These are phyloP conservation scores for Quercus rubra DNA, from an alignment of 306 rosid species.

Conservation along the genomic window DNA sequence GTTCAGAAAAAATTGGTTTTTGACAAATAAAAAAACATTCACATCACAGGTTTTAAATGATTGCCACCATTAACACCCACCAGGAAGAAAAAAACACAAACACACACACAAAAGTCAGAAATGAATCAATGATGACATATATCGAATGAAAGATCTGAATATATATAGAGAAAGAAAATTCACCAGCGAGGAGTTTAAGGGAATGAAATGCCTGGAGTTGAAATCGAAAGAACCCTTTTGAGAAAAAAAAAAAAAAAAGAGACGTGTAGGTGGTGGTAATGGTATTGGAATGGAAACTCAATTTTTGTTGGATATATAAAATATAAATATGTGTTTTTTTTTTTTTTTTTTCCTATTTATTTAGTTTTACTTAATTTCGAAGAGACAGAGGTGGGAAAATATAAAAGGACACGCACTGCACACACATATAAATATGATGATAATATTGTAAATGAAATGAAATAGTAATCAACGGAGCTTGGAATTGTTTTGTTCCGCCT, in stretches of 20 bases:
- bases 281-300: neutral
- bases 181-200: slow-evolving; percentile 8
- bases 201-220: neutral
- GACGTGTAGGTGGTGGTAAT: neutral
- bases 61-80: neutral
- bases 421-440: too few species aligned
- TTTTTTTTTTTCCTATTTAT: too few species aligned
- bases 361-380: too few species aligned
- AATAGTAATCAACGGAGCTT: too few species aligned
- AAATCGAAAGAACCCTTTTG: neutral
- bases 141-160: neutral
- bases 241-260: neutral
- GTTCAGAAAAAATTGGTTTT: neutral
- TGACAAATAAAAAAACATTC: neutral
- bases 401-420: too few species aligned
- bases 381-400: too few species aligned
- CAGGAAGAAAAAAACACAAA: neutral
- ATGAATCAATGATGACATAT: neutral
- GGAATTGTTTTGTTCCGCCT: too few species aligned
- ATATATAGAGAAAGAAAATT: neutral
- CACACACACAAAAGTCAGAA: neutral
- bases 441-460: too few species aligned
- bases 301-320: too few species aligned
- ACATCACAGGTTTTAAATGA: neutral
- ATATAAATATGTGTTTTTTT: too few species aligned